Percentiles rank a stretch among this genome's conserved stretches.
Evolutionary conservation across 1,139 yeast genomes (phyloP).

Genomic region (Kurtzmaniella natalensis): DNA sequence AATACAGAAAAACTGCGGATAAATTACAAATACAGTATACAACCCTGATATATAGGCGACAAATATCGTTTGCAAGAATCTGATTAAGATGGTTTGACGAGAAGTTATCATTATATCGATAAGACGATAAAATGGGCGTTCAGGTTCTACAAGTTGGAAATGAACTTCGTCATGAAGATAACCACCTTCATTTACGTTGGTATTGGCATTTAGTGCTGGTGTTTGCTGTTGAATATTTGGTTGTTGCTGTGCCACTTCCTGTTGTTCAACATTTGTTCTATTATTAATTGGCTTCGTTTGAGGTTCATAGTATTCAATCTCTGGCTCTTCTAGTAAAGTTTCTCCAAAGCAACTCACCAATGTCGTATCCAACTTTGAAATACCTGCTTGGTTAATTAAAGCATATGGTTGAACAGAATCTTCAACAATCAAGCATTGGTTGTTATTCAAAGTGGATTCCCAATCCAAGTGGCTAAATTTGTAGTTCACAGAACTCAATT

Average conservation of each 20-base stretch:
- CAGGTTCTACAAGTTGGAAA: too few species aligned
- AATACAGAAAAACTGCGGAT: constrained; percentile 7
- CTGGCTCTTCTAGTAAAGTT: constrained; percentile 10
- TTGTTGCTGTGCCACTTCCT: too few species aligned
- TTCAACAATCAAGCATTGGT: constrained; percentile 43
- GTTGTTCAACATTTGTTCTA: too few species aligned
- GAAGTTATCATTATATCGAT: too few species aligned
- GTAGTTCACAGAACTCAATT: constrained; percentile 12
- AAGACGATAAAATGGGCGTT: too few species aligned
- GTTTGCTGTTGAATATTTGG: too few species aligned
- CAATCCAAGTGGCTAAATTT: constrained; percentile 17
- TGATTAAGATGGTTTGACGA: too few species aligned
- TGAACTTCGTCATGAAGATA: too few species aligned
- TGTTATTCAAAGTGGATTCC: constrained; percentile 26
- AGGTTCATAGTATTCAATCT: constrained; percentile 2
- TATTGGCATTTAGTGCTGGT: too few species aligned
- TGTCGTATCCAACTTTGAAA: constrained; percentile 21
- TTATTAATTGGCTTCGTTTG: too few species aligned
- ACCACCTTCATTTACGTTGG: too few species aligned
- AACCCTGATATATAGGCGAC: constrained; percentile 12
- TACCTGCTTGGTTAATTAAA: constrained; percentile 33
- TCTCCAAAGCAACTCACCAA: constrained; percentile 6
- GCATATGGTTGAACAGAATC: constrained; percentile 33
- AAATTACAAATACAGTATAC: constrained; percentile 8
- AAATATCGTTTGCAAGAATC: constrained; percentile 9